Conservation (phyloP, 2,329 filamentous ascomycete genomes). For the Neonectria faginata region DNA sequence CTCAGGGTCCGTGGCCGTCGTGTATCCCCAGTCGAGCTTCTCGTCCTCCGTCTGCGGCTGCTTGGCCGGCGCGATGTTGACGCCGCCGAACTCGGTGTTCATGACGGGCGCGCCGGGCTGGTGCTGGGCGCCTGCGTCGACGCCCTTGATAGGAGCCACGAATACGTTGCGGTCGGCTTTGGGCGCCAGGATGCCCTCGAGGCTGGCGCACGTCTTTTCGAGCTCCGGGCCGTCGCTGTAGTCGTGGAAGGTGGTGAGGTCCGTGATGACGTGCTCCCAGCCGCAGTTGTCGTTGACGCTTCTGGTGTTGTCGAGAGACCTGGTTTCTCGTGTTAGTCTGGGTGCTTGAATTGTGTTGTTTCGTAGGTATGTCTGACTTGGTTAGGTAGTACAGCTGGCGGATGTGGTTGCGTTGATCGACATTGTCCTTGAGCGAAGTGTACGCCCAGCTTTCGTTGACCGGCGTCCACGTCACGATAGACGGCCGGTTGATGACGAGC, state of each 20-base stretch:
- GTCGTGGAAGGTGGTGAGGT: constrained; percentile 76
- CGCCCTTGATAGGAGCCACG: constrained; percentile 55
- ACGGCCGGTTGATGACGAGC: constrained; percentile 74
- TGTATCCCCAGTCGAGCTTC: constrained; percentile 74
- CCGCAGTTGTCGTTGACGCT: constrained; percentile 79
- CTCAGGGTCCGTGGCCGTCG: constrained; percentile 69
- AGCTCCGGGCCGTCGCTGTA: constrained; percentile 70
- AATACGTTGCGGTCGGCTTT: constrained; percentile 68
- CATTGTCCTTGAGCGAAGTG: constrained; percentile 64
- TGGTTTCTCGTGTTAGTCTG: constrained; percentile 31
- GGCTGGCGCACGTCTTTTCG: constrained; percentile 63
- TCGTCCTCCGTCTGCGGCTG: constrained; percentile 49
- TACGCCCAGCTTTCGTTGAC: constrained; percentile 76
- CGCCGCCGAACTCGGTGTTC: constrained; percentile 75
- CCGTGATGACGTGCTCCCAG: constrained; percentile 75
- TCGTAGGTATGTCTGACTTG: constrained; percentile 58
- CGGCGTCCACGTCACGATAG: constrained; percentile 74
- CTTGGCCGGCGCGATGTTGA: constrained; percentile 69
- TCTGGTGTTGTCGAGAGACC: constrained; percentile 69
- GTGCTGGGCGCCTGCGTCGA: constrained; percentile 64
- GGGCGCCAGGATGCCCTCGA: constrained; percentile 65
- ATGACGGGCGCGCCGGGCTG: constrained; percentile 68
- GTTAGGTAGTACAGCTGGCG: constrained; percentile 73
- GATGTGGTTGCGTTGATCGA: constrained; percentile 72
- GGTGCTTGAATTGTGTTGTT: background rate